Conservation (phyloP, 1,284 basidiomycete species). For the Rhodofomes roseus region DNA sequence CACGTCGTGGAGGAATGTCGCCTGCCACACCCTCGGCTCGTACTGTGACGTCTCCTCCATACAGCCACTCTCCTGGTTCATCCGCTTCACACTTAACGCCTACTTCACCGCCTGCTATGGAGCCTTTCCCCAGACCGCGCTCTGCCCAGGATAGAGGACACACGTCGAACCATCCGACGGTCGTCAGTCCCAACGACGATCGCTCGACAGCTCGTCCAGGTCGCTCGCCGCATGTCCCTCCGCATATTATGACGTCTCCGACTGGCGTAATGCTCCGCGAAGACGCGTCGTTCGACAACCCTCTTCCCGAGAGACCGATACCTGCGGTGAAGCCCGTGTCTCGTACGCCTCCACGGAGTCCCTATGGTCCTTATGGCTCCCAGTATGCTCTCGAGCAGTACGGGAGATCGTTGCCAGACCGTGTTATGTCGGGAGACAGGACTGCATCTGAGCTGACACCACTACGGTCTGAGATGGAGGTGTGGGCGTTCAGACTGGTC, state of each 20-base stretch:
- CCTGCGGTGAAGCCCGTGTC: background rate
- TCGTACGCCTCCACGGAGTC: slow-evolving; percentile 53
- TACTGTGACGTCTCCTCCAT: slow-evolving; percentile 2
- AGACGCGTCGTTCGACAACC: background rate
- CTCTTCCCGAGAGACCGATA: background rate
- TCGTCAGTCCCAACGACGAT: slow-evolving; percentile 10
- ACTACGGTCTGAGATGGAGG: background rate
- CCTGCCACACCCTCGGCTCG: slow-evolving; percentile 7
- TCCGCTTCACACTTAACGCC: background rate
- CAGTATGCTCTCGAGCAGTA: slow-evolving; percentile 3
- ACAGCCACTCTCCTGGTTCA: background rate
- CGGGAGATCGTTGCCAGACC: slow-evolving; percentile 8
- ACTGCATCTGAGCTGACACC: background rate
- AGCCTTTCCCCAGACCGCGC: slow-evolving; percentile 55
- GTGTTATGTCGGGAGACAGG: slow-evolving; percentile 6
- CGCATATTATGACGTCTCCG: background rate
- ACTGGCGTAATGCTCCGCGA: slow-evolving; percentile 3
- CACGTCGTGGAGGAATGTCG: slow-evolving; percentile 18
- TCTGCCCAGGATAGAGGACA: slow-evolving; percentile 49
- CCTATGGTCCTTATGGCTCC: slow-evolving; percentile 21
- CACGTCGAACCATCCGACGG: slow-evolving; percentile 33
- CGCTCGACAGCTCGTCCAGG: background rate
- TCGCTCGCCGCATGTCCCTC: slow-evolving; percentile 19
- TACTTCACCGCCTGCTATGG: slow-evolving; percentile 25
- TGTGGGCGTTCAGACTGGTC: slow-evolving; percentile 16